These are phyloP conservation scores for Magnaporthiopsis incrustans DNA, from an alignment of 2,329 filamentous ascomycete species.

Conservation along the genomic window DNA sequence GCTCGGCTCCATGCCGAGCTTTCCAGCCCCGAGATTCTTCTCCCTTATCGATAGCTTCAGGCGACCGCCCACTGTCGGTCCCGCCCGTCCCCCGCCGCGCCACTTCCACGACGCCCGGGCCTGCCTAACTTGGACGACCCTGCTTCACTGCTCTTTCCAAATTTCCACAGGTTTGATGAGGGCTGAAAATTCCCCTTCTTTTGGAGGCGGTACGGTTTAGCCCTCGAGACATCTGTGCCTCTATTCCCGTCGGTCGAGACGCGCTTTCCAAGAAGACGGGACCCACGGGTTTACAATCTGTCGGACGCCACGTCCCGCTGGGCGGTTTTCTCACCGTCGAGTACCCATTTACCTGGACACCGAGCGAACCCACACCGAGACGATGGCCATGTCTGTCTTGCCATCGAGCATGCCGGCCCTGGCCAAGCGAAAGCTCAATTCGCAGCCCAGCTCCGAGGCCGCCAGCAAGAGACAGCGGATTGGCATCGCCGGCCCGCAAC, in stretches of 20 bases:
- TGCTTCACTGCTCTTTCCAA: not conserved
- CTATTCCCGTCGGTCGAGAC: not conserved
- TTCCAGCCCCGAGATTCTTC: not conserved
- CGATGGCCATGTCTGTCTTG: conserved; percentile 6
- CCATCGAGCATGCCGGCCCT: conserved; percentile 3
- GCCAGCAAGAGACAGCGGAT: conserved; percentile 8
- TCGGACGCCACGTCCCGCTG: not conserved
- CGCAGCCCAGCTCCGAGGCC: conserved; percentile 1
- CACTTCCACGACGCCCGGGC: not conserved
- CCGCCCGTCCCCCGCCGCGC: no score
- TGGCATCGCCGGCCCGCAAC: conserved; percentile 11
- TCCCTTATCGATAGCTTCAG: not conserved
- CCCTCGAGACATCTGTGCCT: not conserved
- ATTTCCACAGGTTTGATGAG: not conserved
- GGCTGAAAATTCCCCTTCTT: not conserved
- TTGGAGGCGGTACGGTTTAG: not conserved
- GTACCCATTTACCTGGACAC: not conserved
- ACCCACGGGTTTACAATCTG: not conserved
- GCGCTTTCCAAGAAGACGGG: not conserved
- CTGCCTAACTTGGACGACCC: not conserved
- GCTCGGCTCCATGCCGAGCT: not conserved
- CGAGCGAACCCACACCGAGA: not conserved
- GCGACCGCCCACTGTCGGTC: not conserved
- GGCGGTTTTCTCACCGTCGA: not conserved
- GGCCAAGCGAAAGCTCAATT: conserved; percentile 10